These are phyloP conservation scores for Backusella macrospora DNA, from an alignment of 192 early-diverging fungal species.

Conservation along the genomic window DNA sequence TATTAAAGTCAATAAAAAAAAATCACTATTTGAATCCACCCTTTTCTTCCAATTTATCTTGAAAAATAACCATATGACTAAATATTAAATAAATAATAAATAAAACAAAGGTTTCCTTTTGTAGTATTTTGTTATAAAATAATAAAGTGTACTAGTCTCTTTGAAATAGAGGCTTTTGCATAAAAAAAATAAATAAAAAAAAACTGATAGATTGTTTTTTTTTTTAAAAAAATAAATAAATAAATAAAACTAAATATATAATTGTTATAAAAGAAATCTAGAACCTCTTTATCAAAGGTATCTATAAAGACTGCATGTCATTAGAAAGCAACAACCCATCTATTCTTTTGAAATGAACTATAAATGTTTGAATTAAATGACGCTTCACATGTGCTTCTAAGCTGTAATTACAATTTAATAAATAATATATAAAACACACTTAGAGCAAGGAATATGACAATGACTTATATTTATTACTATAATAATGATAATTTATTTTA, in stretches of 20 bases:
- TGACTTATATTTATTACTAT: not conserved
- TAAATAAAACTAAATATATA: too few relatives aligned
- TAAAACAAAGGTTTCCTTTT: constrained; percentile 5
- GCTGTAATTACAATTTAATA: not conserved
- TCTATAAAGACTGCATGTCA: not conserved
- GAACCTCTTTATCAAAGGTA: too few relatives aligned
- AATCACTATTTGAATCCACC: not conserved
- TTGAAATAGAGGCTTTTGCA: not conserved
- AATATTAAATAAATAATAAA: not conserved
- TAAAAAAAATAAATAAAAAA: not conserved
- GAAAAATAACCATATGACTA: not conserved
- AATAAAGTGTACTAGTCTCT: not conserved
- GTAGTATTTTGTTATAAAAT: not conserved
- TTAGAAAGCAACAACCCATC: not conserved
- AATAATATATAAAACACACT: not conserved
- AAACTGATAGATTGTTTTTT: not conserved
- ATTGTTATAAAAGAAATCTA: too few relatives aligned
- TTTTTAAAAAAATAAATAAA: not conserved
- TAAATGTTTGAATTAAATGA: not conserved
- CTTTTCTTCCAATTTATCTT: not conserved
- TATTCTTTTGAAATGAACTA: not conserved
- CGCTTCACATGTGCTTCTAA: not conserved
- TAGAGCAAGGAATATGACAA: not conserved
- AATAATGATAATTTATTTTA: not conserved
- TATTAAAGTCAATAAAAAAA: not conserved